These are phyloP conservation scores for Vitis labrusca DNA, from an alignment of 164 flowering plant species.

Conservation along the genomic window DNA sequence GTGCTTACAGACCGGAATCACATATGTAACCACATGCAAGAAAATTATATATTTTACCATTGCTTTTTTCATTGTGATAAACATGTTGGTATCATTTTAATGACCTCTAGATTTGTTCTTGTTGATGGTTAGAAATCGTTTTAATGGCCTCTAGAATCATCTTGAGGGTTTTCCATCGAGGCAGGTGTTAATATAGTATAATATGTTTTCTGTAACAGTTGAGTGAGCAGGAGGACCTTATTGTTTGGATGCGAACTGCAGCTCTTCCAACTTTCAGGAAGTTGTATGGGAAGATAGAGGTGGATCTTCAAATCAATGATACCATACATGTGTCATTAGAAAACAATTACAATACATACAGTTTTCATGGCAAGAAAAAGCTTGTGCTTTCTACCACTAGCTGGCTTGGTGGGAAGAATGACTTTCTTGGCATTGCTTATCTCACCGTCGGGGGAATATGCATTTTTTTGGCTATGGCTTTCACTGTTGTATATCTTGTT, in stretches of 20 bases:
- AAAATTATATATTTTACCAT: too few relatives aligned
- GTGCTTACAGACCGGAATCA: too few relatives aligned
- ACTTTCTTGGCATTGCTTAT: conserved; percentile 93
- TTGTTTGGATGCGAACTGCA: conserved; percentile 99
- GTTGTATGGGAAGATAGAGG: conserved; percentile 91
- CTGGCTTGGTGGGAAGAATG: conserved; percentile 98
- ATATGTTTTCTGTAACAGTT: conserved; percentile 45
- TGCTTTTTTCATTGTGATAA: too few relatives aligned
- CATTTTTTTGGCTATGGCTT: conserved; percentile 75
- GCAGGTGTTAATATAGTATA: conserved; percentile 15
- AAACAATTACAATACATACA: conserved; percentile 90
- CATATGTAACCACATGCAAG: too few relatives aligned
- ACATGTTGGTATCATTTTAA: background rate
- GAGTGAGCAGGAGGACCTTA: conserved; percentile 87
- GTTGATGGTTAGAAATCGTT: background rate
- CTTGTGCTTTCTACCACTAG: conserved; percentile 95
- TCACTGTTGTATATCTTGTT: conserved; percentile 69
- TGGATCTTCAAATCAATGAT: conserved; percentile 60
- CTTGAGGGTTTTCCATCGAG: background rate
- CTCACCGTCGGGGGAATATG: conserved; percentile 89
- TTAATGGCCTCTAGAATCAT: background rate
- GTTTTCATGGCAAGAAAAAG: conserved; percentile 88
- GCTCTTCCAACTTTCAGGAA: conserved; percentile 97
- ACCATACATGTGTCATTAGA: conserved; percentile 43
- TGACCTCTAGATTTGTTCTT: background rate